These are phyloP conservation scores for Mortierella sp. DNA, from an alignment of 371 early-diverging fungal genomes.

Conservation along the genomic window DNA sequence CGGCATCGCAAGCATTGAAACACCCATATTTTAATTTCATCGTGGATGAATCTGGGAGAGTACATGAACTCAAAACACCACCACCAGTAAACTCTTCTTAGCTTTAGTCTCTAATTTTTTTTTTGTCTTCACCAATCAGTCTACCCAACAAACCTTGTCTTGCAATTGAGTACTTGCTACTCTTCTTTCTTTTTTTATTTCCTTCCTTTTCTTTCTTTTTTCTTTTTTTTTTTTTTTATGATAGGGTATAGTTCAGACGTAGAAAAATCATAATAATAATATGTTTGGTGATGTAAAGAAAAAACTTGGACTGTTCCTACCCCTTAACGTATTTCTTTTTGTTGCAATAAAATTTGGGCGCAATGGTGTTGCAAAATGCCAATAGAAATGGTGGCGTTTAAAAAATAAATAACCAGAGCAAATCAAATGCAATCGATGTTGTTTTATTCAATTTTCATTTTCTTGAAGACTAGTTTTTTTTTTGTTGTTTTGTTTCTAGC, in stretches of 20 bases:
- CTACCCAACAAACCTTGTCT: too few relatives aligned
- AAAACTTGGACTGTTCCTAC: too few relatives aligned
- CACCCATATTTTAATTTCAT: conserved; percentile 71
- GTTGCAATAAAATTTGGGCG: too few relatives aligned
- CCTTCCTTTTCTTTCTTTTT: conserved; percentile 3
- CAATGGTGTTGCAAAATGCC: too few relatives aligned
- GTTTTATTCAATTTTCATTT: not conserved
- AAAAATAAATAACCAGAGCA: too few relatives aligned
- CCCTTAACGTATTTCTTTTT: too few relatives aligned
- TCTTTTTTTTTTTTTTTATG: not conserved
- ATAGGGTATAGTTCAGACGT: conserved; percentile 59
- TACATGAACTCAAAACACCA: conserved; percentile 1
- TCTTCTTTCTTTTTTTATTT: not conserved
- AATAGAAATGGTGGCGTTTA: too few relatives aligned
- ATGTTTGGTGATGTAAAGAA: not conserved
- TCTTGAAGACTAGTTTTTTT: too few relatives aligned
- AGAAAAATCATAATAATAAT: not conserved
- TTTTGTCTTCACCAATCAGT: not conserved
- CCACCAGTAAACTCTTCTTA: not conserved
- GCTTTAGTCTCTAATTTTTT: not conserved
- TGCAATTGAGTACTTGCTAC: too few relatives aligned
- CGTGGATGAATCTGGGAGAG: conserved; percentile 28
- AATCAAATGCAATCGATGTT: too few relatives aligned
- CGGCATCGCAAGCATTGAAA: conserved; percentile 72
- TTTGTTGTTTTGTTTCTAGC: not conserved